phyloP scores from a whole-genome alignment of 2,329 filamentous ascomycete genomes.

The Sphaceloma murrayae region DNA sequence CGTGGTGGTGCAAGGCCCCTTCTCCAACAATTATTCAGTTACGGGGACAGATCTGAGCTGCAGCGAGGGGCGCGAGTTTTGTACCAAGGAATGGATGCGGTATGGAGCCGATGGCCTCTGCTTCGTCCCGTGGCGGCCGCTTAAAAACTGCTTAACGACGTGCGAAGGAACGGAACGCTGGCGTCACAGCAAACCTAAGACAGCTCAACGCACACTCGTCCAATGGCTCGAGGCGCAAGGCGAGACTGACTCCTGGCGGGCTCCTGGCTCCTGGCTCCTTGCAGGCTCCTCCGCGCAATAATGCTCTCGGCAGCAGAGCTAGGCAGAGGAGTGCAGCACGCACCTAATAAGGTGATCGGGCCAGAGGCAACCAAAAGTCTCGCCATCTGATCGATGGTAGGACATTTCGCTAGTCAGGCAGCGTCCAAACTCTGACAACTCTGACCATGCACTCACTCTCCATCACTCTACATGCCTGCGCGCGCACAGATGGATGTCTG shows the following conservation, averaged over 20 bases:
- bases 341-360: too few species aligned
- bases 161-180: conserved; percentile 13
- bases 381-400: conserved; percentile 10
- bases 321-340: too few species aligned
- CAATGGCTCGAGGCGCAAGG: too few species aligned
- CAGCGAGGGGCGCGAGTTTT: not conserved
- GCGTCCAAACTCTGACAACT: conserved; percentile 3
- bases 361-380: not conserved
- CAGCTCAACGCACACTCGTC: too few species aligned
- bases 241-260: too few species aligned
- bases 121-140: conserved; percentile 7
- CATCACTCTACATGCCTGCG: too few species aligned
- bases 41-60: not conserved
- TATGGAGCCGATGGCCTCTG: not conserved
- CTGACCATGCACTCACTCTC: too few species aligned
- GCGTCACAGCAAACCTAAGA: conserved; percentile 11
- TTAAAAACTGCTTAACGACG: conserved; percentile 9
- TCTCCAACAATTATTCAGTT: too few species aligned
- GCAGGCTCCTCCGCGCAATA: too few species aligned
- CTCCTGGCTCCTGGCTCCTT: too few species aligned
- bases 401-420: conserved; percentile 8
- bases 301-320: too few species aligned
- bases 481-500: too few species aligned
- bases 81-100: conserved; percentile 4
- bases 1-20: not conserved